Evolutionary conservation across 495 filamentous ascomycete genomes (phyloP), one percentile per base, ranked within the genome.

Genomic region (Neurospora sp.): DNA sequence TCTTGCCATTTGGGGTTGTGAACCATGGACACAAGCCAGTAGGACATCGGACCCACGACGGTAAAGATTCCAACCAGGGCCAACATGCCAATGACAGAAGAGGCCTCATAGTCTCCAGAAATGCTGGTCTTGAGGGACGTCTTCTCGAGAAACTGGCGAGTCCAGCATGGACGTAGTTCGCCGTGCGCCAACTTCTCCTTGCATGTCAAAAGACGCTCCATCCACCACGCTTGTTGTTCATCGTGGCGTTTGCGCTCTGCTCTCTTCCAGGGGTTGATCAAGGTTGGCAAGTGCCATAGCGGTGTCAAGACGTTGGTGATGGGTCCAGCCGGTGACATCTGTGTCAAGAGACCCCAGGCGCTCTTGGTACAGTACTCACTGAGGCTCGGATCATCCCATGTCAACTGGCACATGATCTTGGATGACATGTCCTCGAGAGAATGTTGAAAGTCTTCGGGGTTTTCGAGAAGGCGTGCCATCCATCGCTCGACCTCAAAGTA

Each of bases 51-150:
- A 0, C 82, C 82, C 5, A 80, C 81, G 9, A 84, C 78, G 2
- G 82, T 84, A n/a, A 84, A 83, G 40, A 84, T 78, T n/a, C 82
- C 82, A 5, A 84, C 82, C 2, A 84, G 76, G 9, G 81, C 81
- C 69, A 83, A 78, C 81, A 84, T 83, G 0, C 82, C 82, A 27
- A 84, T 71, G 8, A 82, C 80, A 6, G 71, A 83, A 9, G 81
- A 81, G 4, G 81, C 82, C 70, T 83, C 81, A 68, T 80, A 75
- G 69, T 83, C 82, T 37, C 80, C 81, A 3, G 80, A 80, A 59
- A 83, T 73, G 68, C 73, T 79, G n/a, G 76, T 77, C 14, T 80
- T 81, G 40, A 80, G 76, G 9, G 79, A 72, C 2, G 77, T 81
- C 68, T 76, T 82, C 42, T 83, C 81, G 11, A 82, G 72, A 20